Conservation (phyloP, 2,329 filamentous ascomycete species). For the Daldinia sp. region DNA sequence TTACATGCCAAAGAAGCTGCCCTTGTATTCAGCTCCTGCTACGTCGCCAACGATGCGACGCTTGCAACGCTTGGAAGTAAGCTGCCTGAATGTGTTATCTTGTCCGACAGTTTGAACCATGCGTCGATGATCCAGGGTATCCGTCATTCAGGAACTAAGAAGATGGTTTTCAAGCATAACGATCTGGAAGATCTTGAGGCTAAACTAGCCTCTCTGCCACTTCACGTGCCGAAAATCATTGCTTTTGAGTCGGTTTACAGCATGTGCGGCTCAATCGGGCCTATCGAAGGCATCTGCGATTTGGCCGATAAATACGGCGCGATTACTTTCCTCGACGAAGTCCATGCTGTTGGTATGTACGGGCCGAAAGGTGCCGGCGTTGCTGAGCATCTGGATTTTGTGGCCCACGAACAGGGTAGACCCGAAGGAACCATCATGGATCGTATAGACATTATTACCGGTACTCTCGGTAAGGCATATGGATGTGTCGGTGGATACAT, state of each 20-base stretch:
- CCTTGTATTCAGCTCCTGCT: slow-evolving; percentile 96
- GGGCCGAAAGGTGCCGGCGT: slow-evolving; percentile 95
- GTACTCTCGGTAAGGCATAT: slow-evolving; percentile 96
- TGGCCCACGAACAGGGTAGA: slow-evolving; percentile 78
- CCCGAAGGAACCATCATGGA: slow-evolving; percentile 90
- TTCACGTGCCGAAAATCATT: slow-evolving; percentile 93
- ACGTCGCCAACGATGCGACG: slow-evolving; percentile 97
- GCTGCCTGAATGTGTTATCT: slow-evolving; percentile 92
- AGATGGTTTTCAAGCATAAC: slow-evolving; percentile 99
- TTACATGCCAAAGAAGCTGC: slow-evolving; percentile 92
- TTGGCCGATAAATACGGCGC: slow-evolving; percentile 97
- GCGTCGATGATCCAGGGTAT: slow-evolving; percentile 99
- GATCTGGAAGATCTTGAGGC: slow-evolving; percentile 91
- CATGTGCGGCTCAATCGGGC: slow-evolving; percentile 98
- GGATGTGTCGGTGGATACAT: slow-evolving; percentile 98
- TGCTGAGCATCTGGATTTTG: slow-evolving; percentile 95
- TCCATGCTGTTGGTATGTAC: slow-evolving; percentile 99
- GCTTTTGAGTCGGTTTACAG: slow-evolving; percentile 99
- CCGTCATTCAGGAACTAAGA: slow-evolving; percentile 94
- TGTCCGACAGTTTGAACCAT: slow-evolving; percentile 98
- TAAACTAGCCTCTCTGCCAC: slow-evolving; percentile 87
- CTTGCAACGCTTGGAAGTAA: slow-evolving; percentile 97
- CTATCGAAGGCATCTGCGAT: slow-evolving; percentile 95
- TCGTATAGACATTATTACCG: slow-evolving; percentile 96
- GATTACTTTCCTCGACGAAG: slow-evolving; percentile 97